These are phyloP conservation scores for Apocynum venetum DNA, from an alignment of 257 asterid genomes.

Conservation along the genomic window DNA sequence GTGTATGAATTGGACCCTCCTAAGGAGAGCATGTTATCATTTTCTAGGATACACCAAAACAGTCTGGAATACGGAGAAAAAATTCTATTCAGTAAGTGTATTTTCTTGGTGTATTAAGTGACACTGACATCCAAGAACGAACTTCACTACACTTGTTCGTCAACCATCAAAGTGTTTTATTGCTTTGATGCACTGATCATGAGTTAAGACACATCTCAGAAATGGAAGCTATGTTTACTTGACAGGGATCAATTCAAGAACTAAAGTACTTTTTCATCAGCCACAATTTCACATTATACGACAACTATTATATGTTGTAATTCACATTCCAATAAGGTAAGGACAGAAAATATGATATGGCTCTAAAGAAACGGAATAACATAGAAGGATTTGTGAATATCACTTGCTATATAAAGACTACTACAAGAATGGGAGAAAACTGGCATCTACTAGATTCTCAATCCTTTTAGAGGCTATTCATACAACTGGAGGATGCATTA, in stretches of 20 bases:
- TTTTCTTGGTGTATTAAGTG: neutral
- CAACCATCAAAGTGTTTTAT: neutral
- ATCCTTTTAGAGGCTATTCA: neutral
- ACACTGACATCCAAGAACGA: neutral
- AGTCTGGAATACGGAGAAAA: neutral
- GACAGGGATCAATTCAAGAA: neutral
- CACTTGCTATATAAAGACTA: neutral
- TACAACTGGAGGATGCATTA: neutral
- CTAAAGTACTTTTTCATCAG: neutral
- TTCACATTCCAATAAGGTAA: neutral
- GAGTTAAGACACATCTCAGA: neutral
- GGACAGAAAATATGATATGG: neutral
- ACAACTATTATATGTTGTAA: neutral
- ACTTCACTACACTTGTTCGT: neutral
- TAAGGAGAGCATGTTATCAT: neutral
- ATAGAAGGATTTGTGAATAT: neutral
- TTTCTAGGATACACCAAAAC: neutral
- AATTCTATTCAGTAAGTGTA: neutral
- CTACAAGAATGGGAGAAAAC: neutral
- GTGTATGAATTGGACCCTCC: neutral
- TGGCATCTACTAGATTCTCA: neutral
- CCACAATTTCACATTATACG: neutral
- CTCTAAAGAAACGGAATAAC: neutral
- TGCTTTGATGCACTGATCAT: neutral
- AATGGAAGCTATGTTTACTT: neutral